Evolutionary conservation across 768 basidiomycete genomes (phyloP).

Genomic region (Kwoniella europaea): DNA sequence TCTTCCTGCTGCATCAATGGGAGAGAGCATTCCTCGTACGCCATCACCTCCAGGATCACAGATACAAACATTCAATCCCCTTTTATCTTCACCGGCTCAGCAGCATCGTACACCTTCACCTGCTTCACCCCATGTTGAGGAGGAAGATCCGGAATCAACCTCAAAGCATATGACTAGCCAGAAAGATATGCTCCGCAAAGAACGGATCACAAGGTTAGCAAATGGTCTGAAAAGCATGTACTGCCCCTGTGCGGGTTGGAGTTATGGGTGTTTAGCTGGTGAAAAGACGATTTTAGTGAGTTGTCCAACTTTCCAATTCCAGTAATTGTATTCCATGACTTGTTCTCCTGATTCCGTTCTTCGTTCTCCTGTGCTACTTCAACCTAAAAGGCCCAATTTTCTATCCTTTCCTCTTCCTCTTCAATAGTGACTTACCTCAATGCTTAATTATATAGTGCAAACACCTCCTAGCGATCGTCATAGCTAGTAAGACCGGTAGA

Average conservation of each 20-base stretch:
- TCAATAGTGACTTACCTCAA: no score
- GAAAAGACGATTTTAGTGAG: slow-evolving; percentile 42
- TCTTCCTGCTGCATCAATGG: background rate
- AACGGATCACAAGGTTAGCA: slow-evolving; percentile 10
- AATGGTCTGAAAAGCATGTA: slow-evolving; percentile 34
- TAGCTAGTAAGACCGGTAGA: slow-evolving; percentile 38
- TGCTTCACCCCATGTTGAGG: background rate
- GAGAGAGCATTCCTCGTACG: slow-evolving; percentile 5
- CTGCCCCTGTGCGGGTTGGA: slow-evolving; percentile 49
- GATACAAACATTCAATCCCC: slow-evolving; percentile 3
- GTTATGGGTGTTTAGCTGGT: slow-evolving; percentile 44
- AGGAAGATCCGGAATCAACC: background rate
- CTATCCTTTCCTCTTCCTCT: background rate
- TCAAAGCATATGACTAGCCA: background rate
- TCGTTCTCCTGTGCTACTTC: background rate
- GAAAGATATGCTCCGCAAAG: background rate
- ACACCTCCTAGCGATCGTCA: slow-evolving; percentile 43
- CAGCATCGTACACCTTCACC: background rate
- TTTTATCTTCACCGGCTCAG: background rate
- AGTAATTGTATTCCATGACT: background rate
- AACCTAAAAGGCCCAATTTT: background rate
- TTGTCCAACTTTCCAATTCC: background rate
- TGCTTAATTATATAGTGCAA: slow-evolving; percentile 37
- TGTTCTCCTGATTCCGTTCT: background rate
- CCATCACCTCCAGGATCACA: slow-evolving; percentile 12